Conservation (phyloP, 2,329 filamentous ascomycete species). For the Decorospora gaudefroyi region DNA sequence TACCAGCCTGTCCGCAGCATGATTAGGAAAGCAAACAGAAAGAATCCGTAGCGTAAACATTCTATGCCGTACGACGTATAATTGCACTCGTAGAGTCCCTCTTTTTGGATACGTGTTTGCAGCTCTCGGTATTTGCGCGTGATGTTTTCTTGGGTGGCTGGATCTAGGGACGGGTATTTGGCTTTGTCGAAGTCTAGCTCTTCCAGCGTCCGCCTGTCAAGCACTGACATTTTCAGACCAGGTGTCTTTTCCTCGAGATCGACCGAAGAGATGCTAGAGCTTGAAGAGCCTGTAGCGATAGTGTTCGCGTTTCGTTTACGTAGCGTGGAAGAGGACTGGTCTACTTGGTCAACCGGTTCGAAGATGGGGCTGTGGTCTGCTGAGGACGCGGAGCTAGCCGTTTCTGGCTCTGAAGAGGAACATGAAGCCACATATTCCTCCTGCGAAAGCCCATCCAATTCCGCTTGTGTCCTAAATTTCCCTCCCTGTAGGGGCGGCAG, state of each 20-base stretch:
- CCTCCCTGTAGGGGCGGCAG: slow-evolving; percentile 90
- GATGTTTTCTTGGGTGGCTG: slow-evolving; percentile 73
- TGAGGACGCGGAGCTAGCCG: slow-evolving; percentile 54
- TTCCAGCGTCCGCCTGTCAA: slow-evolving; percentile 73
- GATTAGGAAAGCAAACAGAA: slow-evolving; percentile 65
- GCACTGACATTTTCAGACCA: slow-evolving; percentile 62
- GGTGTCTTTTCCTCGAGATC: slow-evolving; percentile 49
- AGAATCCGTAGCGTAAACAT: slow-evolving; percentile 68
- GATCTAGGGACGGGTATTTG: slow-evolving; percentile 80
- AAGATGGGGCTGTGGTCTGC: slow-evolving; percentile 62
- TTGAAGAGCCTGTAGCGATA: slow-evolving; percentile 54
- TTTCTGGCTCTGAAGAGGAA: slow-evolving; percentile 34
- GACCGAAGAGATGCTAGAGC: slow-evolving; percentile 63
- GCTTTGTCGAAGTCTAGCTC: slow-evolving; percentile 75
- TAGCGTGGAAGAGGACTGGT: slow-evolving; percentile 42
- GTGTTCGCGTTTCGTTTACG: slow-evolving; percentile 49
- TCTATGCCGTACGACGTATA: slow-evolving; percentile 81
- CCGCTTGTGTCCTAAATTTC: slow-evolving; percentile 64
- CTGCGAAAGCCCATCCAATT: slow-evolving; percentile 45
- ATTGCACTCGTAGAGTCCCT: slow-evolving; percentile 82
- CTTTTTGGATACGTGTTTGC: slow-evolving; percentile 69
- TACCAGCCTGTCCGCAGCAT: slow-evolving; percentile 52
- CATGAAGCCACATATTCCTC: slow-evolving; percentile 31
- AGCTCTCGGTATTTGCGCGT: slow-evolving; percentile 80
- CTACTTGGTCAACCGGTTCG: slow-evolving; percentile 56